These are phyloP conservation scores for Trametes sanguinea DNA, from an alignment of 768 basidiomycete genomes.

Conservation along the genomic window DNA sequence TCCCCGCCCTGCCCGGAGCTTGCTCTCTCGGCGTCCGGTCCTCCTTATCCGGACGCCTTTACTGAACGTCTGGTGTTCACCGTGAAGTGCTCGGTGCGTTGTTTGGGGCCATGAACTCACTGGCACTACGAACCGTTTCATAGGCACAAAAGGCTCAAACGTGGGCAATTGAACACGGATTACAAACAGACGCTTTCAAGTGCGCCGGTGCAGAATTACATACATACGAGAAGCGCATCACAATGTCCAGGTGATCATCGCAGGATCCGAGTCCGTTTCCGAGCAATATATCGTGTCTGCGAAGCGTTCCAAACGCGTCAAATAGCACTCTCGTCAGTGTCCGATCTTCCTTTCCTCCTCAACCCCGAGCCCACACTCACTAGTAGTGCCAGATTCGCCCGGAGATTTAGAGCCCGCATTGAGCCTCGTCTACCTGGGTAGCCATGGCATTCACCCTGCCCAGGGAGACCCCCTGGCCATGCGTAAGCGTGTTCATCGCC, in stretches of 20 bases:
- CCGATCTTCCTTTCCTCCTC: background rate
- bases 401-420: constrained; percentile 48
- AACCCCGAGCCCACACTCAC: background rate
- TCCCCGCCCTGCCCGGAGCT: background rate
- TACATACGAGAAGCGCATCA: background rate
- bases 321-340: background rate
- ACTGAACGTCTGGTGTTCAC: no score
- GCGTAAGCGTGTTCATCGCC: constrained; percentile 40
- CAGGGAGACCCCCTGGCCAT: constrained; percentile 44
- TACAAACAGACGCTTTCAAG: constrained; percentile 1
- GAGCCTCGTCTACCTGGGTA: constrained; percentile 44
- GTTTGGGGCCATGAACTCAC: no score
- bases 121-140: no score
- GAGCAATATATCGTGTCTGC: background rate
- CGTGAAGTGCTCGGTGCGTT: no score
- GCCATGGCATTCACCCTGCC: constrained; percentile 51
- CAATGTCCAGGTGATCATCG: background rate
- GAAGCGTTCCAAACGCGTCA: background rate
- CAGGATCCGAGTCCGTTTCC: background rate
- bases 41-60: background rate
- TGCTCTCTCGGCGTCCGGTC: background rate
- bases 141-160: no score
- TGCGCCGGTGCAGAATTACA: constrained; percentile 3
- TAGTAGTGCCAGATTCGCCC: no score
- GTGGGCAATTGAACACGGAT: background rate